Evolutionary conservation across 257 asterid species (phyloP).

Genomic region (Cinchona pubescens): DNA sequence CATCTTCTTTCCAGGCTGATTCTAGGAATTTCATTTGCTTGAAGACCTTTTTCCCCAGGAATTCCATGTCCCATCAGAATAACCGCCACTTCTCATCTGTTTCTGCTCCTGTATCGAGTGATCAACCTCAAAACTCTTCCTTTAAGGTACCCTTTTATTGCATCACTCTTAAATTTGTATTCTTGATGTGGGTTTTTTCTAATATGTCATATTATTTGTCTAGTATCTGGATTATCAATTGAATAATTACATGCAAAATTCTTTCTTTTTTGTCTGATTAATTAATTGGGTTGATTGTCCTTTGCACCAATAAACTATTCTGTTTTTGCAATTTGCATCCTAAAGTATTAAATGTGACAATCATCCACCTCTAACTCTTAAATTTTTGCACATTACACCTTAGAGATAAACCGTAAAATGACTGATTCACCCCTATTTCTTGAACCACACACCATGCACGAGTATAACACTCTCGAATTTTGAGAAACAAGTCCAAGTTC

Average conservation of each 20-base stretch:
- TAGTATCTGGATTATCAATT: neutral
- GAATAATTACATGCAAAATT: neutral
- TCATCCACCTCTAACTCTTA: too few species aligned
- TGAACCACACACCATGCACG: too few species aligned
- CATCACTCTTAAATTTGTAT: neutral
- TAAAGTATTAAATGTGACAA: too few species aligned
- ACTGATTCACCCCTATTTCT: too few species aligned
- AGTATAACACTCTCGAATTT: too few species aligned
- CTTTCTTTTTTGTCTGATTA: neutral
- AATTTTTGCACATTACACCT: too few species aligned
- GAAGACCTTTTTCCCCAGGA: slow-evolving; percentile 12
- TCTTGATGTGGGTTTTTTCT: neutral
- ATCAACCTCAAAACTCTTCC: slow-evolving; percentile 29
- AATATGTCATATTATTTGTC: neutral
- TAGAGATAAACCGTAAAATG: too few species aligned
- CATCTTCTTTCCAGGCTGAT: slow-evolving; percentile 24
- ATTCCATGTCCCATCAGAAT: slow-evolving; percentile 15
- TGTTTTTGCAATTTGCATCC: too few species aligned
- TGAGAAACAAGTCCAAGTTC: too few species aligned
- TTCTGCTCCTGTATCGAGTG: slow-evolving; percentile 37
- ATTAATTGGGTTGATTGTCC: too few species aligned
- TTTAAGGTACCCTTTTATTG: slow-evolving; percentile 39
- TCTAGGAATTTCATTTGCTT: slow-evolving; percentile 23
- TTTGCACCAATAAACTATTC: too few species aligned
- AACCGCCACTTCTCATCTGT: slow-evolving; percentile 34